Base-by-base conservation (phyloP, 2,329 filamentous ascomycete genomes). In the Dactylella cylindrospora region DNA sequence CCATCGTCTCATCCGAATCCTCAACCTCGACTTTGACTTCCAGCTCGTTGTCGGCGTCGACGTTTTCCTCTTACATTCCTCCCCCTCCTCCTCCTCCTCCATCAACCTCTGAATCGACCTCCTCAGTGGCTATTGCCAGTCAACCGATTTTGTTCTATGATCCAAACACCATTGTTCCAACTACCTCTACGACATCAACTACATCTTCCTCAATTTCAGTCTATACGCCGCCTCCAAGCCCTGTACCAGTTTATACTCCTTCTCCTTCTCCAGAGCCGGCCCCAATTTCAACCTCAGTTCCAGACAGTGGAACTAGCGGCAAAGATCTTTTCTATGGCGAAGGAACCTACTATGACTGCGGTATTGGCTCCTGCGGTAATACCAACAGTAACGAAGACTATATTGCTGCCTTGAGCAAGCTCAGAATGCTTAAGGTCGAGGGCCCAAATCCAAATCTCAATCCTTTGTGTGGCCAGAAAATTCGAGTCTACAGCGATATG, bases 401-500 rank as follows among this genome's bases (percentile, higher is more conserved):
- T 13, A 20, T 62, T 19, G 49, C 54, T 35, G 57, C 57, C 13
- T 33, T 62, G 39, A 62, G 57, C 38, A 20, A 49, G 12, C 35
- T 54, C 7, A 33, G 22, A 13, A 62, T 62, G 57, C 31, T 25
- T 17, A 49, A 49, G 6, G n/a, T 54, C 13, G 57, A 62, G 8
- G 49, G 49, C 10, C 36, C 23, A 5, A 62, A 62, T 17, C 57
- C 57, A 20, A 62, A 62, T 19, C 44, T 29, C 57, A 62, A 62
- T 22, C 57, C 57, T 4, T 9, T 44, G 7, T 62, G 57, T 12
- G 57, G 57, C 31, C 43, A 40, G 44, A 53, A 62, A 17, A 31
- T 62, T 38, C 49, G 49, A 23, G 32, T 62, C 25, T 62, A 31
- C 38, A 62, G 36, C n/a, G 49, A 49, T 28, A 62, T 54, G 57